These are phyloP conservation scores for Cystobasidium sp. DNA, from an alignment of 1,284 basidiomycete species.

Conservation along the genomic window DNA sequence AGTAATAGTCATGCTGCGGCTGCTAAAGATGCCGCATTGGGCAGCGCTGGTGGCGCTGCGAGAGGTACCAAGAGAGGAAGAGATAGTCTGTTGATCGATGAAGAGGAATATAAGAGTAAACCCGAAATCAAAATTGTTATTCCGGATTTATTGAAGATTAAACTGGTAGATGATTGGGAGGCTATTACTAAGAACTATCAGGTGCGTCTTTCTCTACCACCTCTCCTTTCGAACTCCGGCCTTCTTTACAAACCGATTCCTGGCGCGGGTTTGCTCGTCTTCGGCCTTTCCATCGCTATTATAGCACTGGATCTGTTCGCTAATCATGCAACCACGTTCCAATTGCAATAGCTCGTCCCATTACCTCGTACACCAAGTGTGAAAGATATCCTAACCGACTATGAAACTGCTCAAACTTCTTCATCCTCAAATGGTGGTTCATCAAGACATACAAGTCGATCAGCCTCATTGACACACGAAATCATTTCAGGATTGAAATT, in stretches of 20 bases:
- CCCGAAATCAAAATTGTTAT: slow-evolving; percentile 90
- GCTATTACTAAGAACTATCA: slow-evolving; percentile 92
- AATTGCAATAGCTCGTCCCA: slow-evolving; percentile 69
- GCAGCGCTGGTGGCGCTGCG: slow-evolving; percentile 21
- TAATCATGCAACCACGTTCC: too few relatives aligned
- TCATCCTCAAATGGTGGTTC: background rate
- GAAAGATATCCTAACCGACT: slow-evolving; percentile 76
- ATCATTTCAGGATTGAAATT: slow-evolving; percentile 85
- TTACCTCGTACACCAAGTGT: slow-evolving; percentile 84
- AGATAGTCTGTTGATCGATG: slow-evolving; percentile 42
- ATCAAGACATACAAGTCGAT: slow-evolving; percentile 61
- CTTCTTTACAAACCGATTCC: background rate
- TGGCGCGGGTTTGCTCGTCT: background rate
- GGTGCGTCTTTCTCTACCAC: slow-evolving; percentile 59
- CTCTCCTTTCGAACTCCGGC: background rate
- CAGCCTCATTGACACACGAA: slow-evolving; percentile 67
- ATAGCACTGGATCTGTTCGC: too few relatives aligned
- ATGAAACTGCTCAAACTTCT: slow-evolving; percentile 61
- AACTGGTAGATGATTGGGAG: slow-evolving; percentile 98
- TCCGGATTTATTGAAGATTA: slow-evolving; percentile 84
- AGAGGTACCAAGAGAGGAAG: slow-evolving; percentile 49
- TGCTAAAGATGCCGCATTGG: slow-evolving; percentile 5
- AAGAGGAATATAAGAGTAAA: slow-evolving; percentile 66
- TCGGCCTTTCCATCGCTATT: background rate
- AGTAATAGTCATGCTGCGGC: background rate